Conservation (phyloP, 441 rosid species). For the Geranium incanum region DNA sequence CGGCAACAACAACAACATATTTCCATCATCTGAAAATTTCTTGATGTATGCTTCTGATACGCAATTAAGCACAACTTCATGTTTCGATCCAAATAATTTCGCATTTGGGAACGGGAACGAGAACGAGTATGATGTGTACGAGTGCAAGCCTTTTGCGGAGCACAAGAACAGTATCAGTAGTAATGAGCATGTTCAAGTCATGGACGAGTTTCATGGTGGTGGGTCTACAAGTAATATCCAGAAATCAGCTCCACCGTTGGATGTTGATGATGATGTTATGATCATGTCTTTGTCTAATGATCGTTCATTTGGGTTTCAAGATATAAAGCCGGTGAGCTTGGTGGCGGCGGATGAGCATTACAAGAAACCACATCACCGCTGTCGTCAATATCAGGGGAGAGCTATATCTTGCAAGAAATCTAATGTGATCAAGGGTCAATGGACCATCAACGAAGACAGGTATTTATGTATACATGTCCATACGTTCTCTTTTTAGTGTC, state of each 20-base stretch:
- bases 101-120: conserved; percentile 36
- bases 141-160: conserved; percentile 27
- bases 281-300: too few relatives aligned
- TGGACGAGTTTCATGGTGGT: conserved; percentile 39
- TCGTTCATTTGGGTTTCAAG: conserved; percentile 25
- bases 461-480: conserved; percentile 10
- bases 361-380: background rate
- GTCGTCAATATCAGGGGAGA: background rate
- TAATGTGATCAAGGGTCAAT: conserved; percentile 70
- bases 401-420: conserved; percentile 45
- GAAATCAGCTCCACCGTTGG: too few relatives aligned
- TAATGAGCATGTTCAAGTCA: conserved; percentile 28
- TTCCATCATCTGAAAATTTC: background rate
- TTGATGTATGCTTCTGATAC: background rate
- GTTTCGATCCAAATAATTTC: conserved; percentile 32
- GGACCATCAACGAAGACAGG: conserved; percentile 84
- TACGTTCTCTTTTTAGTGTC: background rate
- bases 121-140: conserved; percentile 42
- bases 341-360: conserved; percentile 46
- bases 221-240: too few relatives aligned
- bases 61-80: conserved; percentile 18
- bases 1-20: background rate
- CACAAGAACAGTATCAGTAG: background rate
- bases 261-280: too few relatives aligned
- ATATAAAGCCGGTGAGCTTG: conserved; percentile 34